Conservation (phyloP, 1,139 yeast species). For the Geotrichum bryndzae region DNA sequence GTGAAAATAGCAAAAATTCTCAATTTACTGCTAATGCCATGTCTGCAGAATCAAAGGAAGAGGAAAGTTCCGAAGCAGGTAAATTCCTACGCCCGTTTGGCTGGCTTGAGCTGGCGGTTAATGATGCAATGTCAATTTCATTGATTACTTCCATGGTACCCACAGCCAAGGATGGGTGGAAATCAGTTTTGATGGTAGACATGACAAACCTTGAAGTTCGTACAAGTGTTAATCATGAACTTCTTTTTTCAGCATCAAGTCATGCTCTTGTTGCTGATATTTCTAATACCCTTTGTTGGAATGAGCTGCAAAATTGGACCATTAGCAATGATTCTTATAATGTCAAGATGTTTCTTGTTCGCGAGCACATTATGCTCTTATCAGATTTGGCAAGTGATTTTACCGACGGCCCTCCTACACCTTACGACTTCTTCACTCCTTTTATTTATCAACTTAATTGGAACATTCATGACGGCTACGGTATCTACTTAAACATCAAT, state of each 20-base stretch:
- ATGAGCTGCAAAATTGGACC: slow-evolving; percentile 66
- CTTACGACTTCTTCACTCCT: slow-evolving; percentile 73
- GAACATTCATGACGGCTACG: slow-evolving; percentile 49
- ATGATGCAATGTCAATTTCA: slow-evolving; percentile 47
- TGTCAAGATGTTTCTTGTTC: slow-evolving; percentile 57
- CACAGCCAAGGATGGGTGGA: slow-evolving; percentile 49
- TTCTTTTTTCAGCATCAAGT: slow-evolving; percentile 57
- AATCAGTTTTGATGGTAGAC: slow-evolving; percentile 46
- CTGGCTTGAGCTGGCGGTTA: slow-evolving; percentile 75
- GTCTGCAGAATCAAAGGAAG: slow-evolving; percentile 6
- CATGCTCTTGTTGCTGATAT: slow-evolving; percentile 54
- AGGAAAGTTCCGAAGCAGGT: slow-evolving; percentile 17
- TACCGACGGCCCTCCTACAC: slow-evolving; percentile 60
- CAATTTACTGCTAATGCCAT: slow-evolving; percentile 27
- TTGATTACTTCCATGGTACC: slow-evolving; percentile 50
- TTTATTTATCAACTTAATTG: slow-evolving; percentile 57
- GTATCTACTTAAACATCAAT: slow-evolving; percentile 69
- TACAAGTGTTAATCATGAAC: slow-evolving; percentile 84
- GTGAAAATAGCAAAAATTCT: slow-evolving; percentile 76
- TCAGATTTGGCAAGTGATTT: slow-evolving; percentile 75
- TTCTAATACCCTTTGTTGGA: slow-evolving; percentile 75
- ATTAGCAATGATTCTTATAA: slow-evolving; percentile 50
- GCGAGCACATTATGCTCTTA: slow-evolving; percentile 76
- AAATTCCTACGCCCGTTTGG: slow-evolving; percentile 62
- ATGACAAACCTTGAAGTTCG: slow-evolving; percentile 59